Base-by-base conservation (phyloP, 805 yeast species). In the Pichia scutulata region DNA sequence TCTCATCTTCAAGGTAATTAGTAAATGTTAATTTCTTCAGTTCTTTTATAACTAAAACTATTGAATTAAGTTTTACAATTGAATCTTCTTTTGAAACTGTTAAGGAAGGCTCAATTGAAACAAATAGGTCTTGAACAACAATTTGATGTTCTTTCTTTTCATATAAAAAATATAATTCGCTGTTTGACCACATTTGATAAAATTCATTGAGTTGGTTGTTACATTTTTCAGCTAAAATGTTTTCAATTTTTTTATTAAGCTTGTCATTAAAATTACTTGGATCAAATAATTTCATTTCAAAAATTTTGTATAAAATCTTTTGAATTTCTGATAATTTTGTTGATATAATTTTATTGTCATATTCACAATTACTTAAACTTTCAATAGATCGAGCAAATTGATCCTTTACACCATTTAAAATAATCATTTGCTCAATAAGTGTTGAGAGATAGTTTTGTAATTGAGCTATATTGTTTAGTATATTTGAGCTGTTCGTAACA, bases 41-140 rank as follows among this genome's bases (percentile, higher is more conserved):
- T 1, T 26, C 21, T 4, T 59, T 44, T 4, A 70, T 59, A 1
- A 60, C 51, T 1, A 39, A 9, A 0, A 64, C 50, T n/a, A 53
- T 45, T 0, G 54, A 52, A 40, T 71, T 71, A 10, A 69, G 43
- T 2, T 30, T 16, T 2, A 19, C 18, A 14, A 70, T 56, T 52
- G 69, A 66, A 1, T 44, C 2, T 19, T 56, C 54, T 47, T 75
- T 76, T 0, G 77, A 57, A 0, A 41, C 21, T 33, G 68, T 72
- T 0, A 80, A 54, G 0, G 72, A 59, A 0, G 85, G 84, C 0
- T 52, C 25, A 3, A 77, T 56, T 3, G 51, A 47, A 26, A 81
- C 64, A 0, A 62, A 51, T 30, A 68, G 68, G 43, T 73, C 70
- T 36, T 67, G 68, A 23, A 74, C 64, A 0, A 62, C 37, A 4